A percentile compares a stretch with the other conserved stretches of the same genome.
These are phyloP conservation scores for Allium sativum DNA, from an alignment of 106 monocot genomes.

Conservation along the genomic window DNA sequence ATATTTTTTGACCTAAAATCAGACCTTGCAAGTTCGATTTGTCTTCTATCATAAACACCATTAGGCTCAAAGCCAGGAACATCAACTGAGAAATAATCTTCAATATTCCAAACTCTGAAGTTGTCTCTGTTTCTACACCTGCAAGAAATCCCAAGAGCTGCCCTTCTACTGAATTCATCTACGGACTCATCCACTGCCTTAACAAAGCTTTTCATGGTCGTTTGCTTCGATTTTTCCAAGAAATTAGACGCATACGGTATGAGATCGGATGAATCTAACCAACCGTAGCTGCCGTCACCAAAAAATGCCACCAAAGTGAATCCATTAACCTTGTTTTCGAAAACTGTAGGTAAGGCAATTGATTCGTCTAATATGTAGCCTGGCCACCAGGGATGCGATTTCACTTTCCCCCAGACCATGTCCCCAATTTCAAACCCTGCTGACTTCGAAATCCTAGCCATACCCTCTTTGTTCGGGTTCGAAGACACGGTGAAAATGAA, in stretches of 20 bases:
- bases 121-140: conserved; percentile 37
- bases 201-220: conserved; percentile 28
- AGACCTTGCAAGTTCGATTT: conserved; percentile 44
- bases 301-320: conserved; percentile 81
- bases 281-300: conserved; percentile 92
- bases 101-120: conserved; percentile 25
- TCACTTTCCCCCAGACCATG: conserved; percentile 99
- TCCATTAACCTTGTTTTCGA: conserved; percentile 36
- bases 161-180: conserved; percentile 51
- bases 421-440: conserved; percentile 51
- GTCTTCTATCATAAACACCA: conserved; percentile 44
- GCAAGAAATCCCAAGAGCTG: conserved; percentile 57
- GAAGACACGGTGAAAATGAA: no score
- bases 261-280: conserved; percentile 81
- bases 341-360: conserved; percentile 42
- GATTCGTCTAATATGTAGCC: conserved; percentile 70
- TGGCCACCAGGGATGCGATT: conserved; percentile 99
- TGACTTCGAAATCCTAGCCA: conserved; percentile 4
- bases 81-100: conserved; percentile 48
- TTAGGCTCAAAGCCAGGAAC: conserved; percentile 49
- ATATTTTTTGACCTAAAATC: conserved; percentile 27
- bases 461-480: no score
- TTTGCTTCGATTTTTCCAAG: conserved; percentile 53
- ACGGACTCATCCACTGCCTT: conserved; percentile 72
- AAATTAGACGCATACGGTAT: conserved; percentile 56